Conservation (phyloP, 2,329 filamentous ascomycete species). For the Aspergillus terreus region DNA sequence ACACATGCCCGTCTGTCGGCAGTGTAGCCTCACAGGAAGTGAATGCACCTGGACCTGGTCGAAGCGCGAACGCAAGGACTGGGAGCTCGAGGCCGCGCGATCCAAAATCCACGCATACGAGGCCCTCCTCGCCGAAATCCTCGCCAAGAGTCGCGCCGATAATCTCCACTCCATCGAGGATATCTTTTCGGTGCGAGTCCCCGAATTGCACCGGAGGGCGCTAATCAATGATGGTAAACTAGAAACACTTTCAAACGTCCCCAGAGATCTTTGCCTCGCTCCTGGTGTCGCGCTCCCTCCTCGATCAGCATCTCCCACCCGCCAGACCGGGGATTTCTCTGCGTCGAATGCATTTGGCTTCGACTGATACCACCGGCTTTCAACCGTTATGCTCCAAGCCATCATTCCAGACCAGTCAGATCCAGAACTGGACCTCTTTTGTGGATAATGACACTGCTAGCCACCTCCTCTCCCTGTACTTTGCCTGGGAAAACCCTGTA, state of each 20-base stretch:
- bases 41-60: conserved; percentile 14
- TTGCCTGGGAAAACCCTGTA: conserved; percentile 23
- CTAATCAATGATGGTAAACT: not conserved
- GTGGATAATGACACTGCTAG: conserved; percentile 19
- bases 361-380: conserved; percentile 1
- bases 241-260: conserved; percentile 12
- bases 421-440: conserved; percentile 18
- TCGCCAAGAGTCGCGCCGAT: conserved; percentile 3
- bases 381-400: conserved; percentile 9
- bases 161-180: conserved; percentile 8
- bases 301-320: conserved; percentile 5
- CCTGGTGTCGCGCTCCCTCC: conserved; percentile 6
- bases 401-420: conserved; percentile 11
- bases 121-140: conserved; percentile 13
- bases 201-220: not conserved
- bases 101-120: conserved; percentile 10
- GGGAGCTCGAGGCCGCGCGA: conserved; percentile 8
- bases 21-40: conserved; percentile 7
- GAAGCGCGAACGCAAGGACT: conserved; percentile 13
- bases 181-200: conserved; percentile 8
- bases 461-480: conserved; percentile 21
- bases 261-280: conserved; percentile 12
- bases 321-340: conserved; percentile 12
- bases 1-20: conserved; percentile 11
- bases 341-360: conserved; percentile 14